These are phyloP conservation scores for Cichorium intybus DNA, from an alignment of 140 eudicot genomes.

Conservation along the genomic window DNA sequence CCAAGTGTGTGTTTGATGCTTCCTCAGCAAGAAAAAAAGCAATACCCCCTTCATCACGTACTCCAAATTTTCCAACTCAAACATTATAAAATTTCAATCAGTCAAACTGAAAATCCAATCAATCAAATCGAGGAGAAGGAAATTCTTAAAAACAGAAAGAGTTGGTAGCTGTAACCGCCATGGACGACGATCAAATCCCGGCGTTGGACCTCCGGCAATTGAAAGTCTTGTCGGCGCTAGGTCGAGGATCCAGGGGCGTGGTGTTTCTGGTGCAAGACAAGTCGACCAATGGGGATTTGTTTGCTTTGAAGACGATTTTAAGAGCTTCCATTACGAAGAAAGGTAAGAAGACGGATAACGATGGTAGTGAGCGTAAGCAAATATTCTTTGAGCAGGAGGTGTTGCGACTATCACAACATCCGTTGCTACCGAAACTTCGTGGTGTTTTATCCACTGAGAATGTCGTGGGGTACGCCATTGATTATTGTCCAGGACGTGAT, in stretches of 20 bases:
- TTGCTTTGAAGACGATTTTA: conserved; percentile 66
- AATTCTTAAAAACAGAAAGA: not conserved
- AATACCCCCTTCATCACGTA: conserved; percentile 28
- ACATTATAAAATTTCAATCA: conserved; percentile 9
- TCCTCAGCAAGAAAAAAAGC: conserved; percentile 21
- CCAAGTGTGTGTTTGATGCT: conserved; percentile 25
- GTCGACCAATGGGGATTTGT: conserved; percentile 31
- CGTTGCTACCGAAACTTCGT: conserved; percentile 75
- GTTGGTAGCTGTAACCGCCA: conserved; percentile 26
- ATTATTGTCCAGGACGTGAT: conserved; percentile 91
- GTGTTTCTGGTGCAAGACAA: conserved; percentile 60
- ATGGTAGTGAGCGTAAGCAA: conserved; percentile 39
- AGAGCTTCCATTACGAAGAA: conserved; percentile 44
- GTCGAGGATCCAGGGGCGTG: conserved; percentile 90
- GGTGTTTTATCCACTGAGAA: conserved; percentile 61
- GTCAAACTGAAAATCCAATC: conserved; percentile 7
- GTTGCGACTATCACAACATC: conserved; percentile 53
- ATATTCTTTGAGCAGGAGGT: conserved; percentile 63
- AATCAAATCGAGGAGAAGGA: not conserved
- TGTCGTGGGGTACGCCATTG: conserved; percentile 77
- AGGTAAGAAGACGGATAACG: not conserved
- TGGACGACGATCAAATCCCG: conserved; percentile 38
- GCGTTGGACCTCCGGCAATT: conserved; percentile 39
- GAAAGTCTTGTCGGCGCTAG: conserved; percentile 46
- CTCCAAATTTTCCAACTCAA: conserved; percentile 4